Conservation (phyloP, 2,329 filamentous ascomycete genomes). For the Penicillium sp. region DNA sequence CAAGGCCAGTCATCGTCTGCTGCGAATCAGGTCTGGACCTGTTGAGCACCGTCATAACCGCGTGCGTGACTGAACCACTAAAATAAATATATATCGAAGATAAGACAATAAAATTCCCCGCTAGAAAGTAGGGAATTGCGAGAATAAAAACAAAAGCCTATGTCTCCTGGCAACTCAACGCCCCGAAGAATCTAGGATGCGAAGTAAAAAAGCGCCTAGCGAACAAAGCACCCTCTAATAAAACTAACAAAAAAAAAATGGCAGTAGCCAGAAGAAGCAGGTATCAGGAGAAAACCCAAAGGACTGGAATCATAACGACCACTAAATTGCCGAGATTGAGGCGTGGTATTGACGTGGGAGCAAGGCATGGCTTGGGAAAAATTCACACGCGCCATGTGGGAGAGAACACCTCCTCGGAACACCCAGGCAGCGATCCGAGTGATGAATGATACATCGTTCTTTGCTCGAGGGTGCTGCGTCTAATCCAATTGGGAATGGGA, state of each 20-base stretch:
- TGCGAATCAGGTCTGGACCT: slow-evolving; percentile 16
- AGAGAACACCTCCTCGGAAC: slow-evolving; percentile 1
- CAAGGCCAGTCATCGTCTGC: slow-evolving; percentile 12
- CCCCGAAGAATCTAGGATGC: not conserved
- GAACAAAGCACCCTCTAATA: not conserved
- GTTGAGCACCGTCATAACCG: slow-evolving; percentile 15
- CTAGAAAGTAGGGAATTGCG: not conserved
- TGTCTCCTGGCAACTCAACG: not conserved
- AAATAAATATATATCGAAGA: not conserved
- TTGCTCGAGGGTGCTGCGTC: not conserved
- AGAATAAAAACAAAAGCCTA: not conserved
- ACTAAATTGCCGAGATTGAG: slow-evolving; percentile 8
- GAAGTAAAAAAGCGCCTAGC: slow-evolving; percentile 1
- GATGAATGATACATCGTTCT: slow-evolving; percentile 24
- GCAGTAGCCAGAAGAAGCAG: slow-evolving; percentile 18
- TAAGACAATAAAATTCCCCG: not conserved
- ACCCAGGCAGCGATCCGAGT: slow-evolving; percentile 1
- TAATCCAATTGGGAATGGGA: slow-evolving; percentile 5
- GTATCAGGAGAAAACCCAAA: slow-evolving; percentile 13
- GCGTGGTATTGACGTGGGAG: slow-evolving; percentile 23
- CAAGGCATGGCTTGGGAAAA: slow-evolving; percentile 24
- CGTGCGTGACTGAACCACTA: not conserved
- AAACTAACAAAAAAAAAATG: not conserved
- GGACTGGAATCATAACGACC: slow-evolving; percentile 1
- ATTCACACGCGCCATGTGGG: slow-evolving; percentile 25